Base-by-base conservation (phyloP, 495 filamentous ascomycete genomes). In the Tuber indicum region DNA sequence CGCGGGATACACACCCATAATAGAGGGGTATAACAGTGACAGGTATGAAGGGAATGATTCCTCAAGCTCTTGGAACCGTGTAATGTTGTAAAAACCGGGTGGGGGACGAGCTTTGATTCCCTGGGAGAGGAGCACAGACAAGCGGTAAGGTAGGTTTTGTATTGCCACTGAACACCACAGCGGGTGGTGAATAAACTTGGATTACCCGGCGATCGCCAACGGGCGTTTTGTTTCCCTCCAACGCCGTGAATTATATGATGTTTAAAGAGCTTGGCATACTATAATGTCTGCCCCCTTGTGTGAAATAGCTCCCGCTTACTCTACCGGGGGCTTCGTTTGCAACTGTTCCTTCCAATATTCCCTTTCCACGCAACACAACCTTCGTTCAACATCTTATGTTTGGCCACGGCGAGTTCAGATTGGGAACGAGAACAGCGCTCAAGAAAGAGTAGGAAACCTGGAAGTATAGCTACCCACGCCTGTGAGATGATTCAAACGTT, bases 361-460 rank as follows among this genome's bases (percentile, higher is more conserved):
- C 26, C 58, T 36, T 32, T 66, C 12, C 58, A 32, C 58, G 12
- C 32, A 66, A 36, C 58, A 66, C 58, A 66, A 66, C n/a, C 52
- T 32, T 62, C 52, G 10, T 32, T 32, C 6, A 16, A 32, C 26
- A 36, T 26, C 58, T 6, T 66, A 36, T 6, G 16, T 8, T 17
- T 17, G 26, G 36, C 14, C 17, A 66, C 36, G 58, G 58, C 58
- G 4, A 36, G 58, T 36, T 66, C 58, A 14, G 58, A 66, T 17
- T 14, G 58, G 14, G 58, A 66, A 32, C 26, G 26, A 66, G 58
- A 66, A 26, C 58, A 66, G 32, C 58, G n/a, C 26, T 66, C 58
- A 66, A 66, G 58, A 66, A 95, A 94, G 87, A 94, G 88, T 86
- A 90, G 91, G 84, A 90, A 92, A 85, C 94, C 93, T 80, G 92